Conservation (phyloP, 2,329 filamentous ascomycete genomes). For the Teratosphaeria epicoccoides region DNA sequence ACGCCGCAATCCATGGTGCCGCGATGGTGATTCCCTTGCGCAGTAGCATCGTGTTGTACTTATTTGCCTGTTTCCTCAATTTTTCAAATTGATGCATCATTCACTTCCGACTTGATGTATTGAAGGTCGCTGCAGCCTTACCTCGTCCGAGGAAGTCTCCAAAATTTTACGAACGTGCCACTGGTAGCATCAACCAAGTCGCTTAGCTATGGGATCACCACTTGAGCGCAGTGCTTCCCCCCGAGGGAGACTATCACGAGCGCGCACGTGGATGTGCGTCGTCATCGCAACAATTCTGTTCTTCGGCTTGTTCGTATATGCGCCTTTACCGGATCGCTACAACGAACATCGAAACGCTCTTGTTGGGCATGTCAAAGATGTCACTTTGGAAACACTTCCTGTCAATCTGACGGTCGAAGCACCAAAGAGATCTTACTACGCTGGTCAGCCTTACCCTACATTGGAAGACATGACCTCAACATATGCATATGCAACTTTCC, state of each 20-base stretch:
- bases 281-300: neutral
- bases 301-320: conserved; percentile 1
- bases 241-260: neutral
- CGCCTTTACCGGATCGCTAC: neutral
- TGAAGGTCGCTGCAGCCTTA: too few relatives aligned
- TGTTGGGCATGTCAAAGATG: conserved; percentile 1
- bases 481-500: conserved; percentile 22
- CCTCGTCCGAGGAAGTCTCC: too few relatives aligned
- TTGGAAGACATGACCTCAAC: conserved; percentile 6
- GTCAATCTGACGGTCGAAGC: neutral
- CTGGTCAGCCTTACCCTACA: neutral
- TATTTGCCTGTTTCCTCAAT: too few relatives aligned
- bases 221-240: neutral
- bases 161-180: neutral
- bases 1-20: too few relatives aligned
- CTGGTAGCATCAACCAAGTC: neutral
- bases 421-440: neutral
- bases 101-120: too few relatives aligned
- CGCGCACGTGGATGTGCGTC: neutral
- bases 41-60: too few relatives aligned
- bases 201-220: neutral
- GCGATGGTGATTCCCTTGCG: too few relatives aligned
- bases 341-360: conserved; percentile 2
- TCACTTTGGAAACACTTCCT: neutral
- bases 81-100: too few relatives aligned